Evolutionary conservation across 176 grass and related monocot species (phyloP).

Genomic region (Avena eriantha): DNA sequence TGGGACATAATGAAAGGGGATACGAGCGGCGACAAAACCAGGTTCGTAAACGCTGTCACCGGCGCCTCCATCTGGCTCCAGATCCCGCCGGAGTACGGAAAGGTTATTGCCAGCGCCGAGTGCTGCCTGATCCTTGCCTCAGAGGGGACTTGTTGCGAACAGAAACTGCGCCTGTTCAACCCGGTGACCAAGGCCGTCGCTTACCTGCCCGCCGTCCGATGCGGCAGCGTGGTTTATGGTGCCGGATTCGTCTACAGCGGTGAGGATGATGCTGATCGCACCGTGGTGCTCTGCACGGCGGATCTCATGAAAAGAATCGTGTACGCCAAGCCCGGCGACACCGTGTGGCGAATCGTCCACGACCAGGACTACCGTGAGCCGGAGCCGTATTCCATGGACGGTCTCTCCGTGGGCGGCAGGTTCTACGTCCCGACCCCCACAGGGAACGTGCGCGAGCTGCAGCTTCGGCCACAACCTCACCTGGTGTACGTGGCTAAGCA

Average conservation of each 20-base stretch:
- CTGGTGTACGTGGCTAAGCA: neutral
- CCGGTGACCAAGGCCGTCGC: neutral
- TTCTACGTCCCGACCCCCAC: neutral
- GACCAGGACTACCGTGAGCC: neutral
- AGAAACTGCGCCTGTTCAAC: neutral
- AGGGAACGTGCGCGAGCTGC: slow-evolving; percentile 1
- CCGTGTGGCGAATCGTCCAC: neutral
- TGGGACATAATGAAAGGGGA: neutral
- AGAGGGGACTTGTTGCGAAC: neutral
- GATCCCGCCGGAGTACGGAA: neutral
- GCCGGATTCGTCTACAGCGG: neutral
- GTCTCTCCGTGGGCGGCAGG: neutral
- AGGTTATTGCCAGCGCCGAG: neutral
- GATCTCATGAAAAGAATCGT: neutral
- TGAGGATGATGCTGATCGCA: neutral
- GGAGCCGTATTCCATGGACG: neutral
- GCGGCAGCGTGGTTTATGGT: neutral
- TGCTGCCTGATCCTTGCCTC: slow-evolving; percentile 5
- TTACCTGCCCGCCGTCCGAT: neutral
- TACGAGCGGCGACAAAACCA: no score
- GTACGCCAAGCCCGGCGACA: neutral
- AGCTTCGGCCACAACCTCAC: slow-evolving; percentile 8
- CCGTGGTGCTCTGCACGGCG: neutral
- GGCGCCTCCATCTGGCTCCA: neutral
- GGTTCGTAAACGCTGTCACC: neutral